Evolutionary conservation across 495 filamentous ascomycete genomes (phyloP).

Genomic region (Aspergillus avenaceus): DNA sequence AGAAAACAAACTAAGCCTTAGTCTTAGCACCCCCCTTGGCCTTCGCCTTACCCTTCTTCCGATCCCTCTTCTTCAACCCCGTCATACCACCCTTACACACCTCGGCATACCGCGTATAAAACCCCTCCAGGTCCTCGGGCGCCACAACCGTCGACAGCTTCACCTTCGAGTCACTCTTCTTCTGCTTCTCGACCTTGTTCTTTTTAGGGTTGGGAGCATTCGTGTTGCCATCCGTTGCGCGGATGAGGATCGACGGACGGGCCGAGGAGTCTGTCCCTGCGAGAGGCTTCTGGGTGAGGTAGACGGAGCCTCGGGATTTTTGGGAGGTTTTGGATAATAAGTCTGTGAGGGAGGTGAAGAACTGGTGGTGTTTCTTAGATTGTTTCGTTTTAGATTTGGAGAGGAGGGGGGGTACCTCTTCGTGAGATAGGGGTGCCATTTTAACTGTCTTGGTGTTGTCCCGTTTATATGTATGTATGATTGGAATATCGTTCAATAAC

Average conservation of each 20-base stretch:
- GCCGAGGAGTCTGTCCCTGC: slow-evolving; percentile 41
- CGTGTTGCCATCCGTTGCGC: slow-evolving; percentile 70
- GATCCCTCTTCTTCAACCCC: slow-evolving; percentile 86
- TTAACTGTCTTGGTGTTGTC: slow-evolving; percentile 13
- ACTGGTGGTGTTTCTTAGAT: slow-evolving; percentile 49
- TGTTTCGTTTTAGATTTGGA: slow-evolving; percentile 1
- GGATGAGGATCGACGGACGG: slow-evolving; percentile 69
- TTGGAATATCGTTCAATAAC: no score
- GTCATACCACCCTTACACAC: slow-evolving; percentile 86
- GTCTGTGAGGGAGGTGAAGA: slow-evolving; percentile 73
- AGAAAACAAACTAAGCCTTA: slow-evolving; percentile 32
- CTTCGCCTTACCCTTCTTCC: slow-evolving; percentile 77
- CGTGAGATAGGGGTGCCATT: slow-evolving; percentile 64
- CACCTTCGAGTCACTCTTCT: slow-evolving; percentile 48
- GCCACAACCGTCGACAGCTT: slow-evolving; percentile 84
- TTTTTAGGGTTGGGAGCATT: slow-evolving; percentile 36
- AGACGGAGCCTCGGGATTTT: slow-evolving; percentile 71
- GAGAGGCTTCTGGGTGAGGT: slow-evolving; percentile 75
- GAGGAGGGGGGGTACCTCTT: slow-evolving; percentile 54
- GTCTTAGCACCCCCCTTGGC: slow-evolving; percentile 57
- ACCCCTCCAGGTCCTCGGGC: slow-evolving; percentile 68
- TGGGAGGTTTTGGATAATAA: slow-evolving; percentile 68
- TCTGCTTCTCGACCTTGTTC: slow-evolving; percentile 26
- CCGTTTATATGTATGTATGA: no score
- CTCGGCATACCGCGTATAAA: slow-evolving; percentile 87